Base-by-base conservation (phyloP, 2,329 filamentous ascomycete species). In the Hypoxylon sp. region DNA sequence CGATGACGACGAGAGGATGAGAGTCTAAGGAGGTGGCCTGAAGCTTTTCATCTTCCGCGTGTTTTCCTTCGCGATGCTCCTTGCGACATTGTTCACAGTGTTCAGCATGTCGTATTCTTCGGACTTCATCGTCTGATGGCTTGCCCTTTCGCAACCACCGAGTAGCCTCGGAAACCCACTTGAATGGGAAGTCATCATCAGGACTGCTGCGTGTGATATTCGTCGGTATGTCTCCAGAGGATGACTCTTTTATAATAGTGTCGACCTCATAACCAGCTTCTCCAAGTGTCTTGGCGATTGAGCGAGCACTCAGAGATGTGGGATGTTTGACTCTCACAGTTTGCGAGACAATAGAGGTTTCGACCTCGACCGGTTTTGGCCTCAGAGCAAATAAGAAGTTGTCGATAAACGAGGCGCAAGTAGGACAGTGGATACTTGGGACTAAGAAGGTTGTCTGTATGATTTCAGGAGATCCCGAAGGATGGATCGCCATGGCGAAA, bases 381-480 rank as follows among this genome's bases (percentile, higher is more conserved):
- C 34, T 23, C 23, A 60, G 17, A n/a, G 45, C 36, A 14, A 51
- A 60, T 11, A 60, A 23, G 34, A 60, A 60, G 21, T 51, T 46
- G 14, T 51, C 46, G 2, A 60, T 34, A 14, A 60, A 60, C 14
- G 56, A 60, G 17, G 56, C 46, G 17, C 56, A 60, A 17, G 56
- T 60, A 3, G 56, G 56, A 23, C 56, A 60, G 34, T 60, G 56
- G 14, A 60, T 50, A 34, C 46, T 60, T 2, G 56, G 56, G 23
- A 60, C 41, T 25, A 60, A 25, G n/a, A 60, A 60, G 34, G 56
- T 60, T 3, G 45, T 60, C 30, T 58, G 43, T 58, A 58, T 48
- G 30, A 23, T 49, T 41, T 45, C 41, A 21, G 55, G 55, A 11
- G 55, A 34, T 32, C 41, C 41, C 21, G 32, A 17, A 17, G 38